These are phyloP conservation scores for Sclerotinia borealis DNA, from an alignment of 2,329 filamentous ascomycete species.

Conservation along the genomic window DNA sequence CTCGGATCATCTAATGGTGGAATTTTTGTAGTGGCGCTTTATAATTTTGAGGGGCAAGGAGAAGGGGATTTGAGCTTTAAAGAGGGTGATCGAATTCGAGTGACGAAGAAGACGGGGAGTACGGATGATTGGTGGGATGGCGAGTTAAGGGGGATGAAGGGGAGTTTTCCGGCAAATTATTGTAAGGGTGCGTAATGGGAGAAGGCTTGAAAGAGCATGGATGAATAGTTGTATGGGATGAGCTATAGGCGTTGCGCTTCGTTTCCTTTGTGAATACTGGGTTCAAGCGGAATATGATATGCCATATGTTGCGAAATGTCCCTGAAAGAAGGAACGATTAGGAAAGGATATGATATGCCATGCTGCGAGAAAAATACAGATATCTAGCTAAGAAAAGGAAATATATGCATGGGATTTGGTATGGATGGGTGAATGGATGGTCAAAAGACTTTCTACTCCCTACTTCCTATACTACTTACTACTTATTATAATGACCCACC, in stretches of 20 bases:
- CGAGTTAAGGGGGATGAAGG: conserved; percentile 60
- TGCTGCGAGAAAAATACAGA: background rate
- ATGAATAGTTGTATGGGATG: background rate
- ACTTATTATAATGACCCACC: background rate
- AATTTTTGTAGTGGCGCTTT: conserved; percentile 57
- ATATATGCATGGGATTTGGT: background rate
- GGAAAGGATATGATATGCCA: background rate
- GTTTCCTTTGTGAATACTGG: background rate
- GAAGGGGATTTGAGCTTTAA: conserved; percentile 66
- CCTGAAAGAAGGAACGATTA: background rate
- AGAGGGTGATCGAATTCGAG: conserved; percentile 71
- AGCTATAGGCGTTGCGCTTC: background rate
- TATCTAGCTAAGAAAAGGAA: background rate
- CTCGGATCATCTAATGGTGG: conserved; percentile 41
- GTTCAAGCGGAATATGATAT: no score
- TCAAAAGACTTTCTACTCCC: no score
- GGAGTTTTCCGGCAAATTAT: conserved; percentile 81
- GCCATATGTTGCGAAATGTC: no score
- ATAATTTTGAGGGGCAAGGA: conserved; percentile 66
- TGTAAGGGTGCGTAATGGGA: conserved; percentile 41
- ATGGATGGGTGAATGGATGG: background rate
- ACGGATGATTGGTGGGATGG: conserved; percentile 88
- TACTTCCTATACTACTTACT: background rate
- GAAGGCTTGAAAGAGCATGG: no score
- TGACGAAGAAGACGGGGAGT: conserved; percentile 72